Evolutionary conservation across 495 filamentous ascomycete species (phyloP).

Genomic region (Podospora sp.): DNA sequence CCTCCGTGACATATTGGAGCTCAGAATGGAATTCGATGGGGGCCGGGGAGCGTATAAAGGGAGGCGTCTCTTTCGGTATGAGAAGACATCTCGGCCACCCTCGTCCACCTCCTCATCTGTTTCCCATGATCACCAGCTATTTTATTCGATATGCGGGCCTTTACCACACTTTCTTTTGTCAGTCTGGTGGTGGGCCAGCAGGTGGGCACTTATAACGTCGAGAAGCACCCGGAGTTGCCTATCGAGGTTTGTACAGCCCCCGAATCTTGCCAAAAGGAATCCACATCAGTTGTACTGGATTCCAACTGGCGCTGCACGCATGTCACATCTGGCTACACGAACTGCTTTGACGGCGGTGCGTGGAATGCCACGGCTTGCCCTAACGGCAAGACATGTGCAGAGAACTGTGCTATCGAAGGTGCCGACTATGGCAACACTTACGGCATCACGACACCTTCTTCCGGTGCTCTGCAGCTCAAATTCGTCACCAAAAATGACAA

Average conservation of each 20-base stretch:
- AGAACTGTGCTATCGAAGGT: conserved; percentile 64
- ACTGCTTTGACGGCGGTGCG: conserved; percentile 65
- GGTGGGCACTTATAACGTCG: conserved; percentile 50
- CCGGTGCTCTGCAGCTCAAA: conserved; percentile 56
- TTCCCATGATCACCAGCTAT: background rate
- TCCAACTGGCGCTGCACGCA: conserved; percentile 73
- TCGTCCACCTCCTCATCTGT: conserved; percentile 1
- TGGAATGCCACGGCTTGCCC: conserved; percentile 62
- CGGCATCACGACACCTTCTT: conserved; percentile 57
- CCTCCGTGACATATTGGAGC: conserved; percentile 8
- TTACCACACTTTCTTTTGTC: conserved; percentile 39
- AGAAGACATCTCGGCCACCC: background rate
- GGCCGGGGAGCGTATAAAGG: conserved; percentile 8
- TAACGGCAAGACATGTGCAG: conserved; percentile 56
- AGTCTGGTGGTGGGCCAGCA: conserved; percentile 51
- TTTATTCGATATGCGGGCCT: conserved; percentile 31
- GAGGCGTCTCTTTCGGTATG: background rate
- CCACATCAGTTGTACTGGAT: conserved; percentile 60
- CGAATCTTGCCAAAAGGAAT: conserved; percentile 54
- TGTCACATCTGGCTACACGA: conserved; percentile 53
- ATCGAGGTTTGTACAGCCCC: conserved; percentile 55
- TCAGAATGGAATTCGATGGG: background rate
- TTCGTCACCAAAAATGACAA: conserved; percentile 58
- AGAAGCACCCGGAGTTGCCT: conserved; percentile 60
- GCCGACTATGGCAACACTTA: conserved; percentile 64